Conservation (phyloP, 1,284 basidiomycete species). For the Irpex sp. region DNA sequence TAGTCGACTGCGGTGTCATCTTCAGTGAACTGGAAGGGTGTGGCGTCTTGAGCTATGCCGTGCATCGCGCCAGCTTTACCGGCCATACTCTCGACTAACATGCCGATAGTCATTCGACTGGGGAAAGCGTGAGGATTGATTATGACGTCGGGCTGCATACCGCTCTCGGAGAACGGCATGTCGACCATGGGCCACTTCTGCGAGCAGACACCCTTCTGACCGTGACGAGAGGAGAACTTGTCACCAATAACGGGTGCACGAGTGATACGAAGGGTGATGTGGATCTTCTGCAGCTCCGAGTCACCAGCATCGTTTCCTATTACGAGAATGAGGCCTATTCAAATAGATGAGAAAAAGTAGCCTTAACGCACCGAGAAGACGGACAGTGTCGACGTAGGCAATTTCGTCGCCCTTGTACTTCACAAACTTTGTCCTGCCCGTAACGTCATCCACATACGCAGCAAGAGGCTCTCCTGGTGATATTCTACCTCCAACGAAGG, state of each 20-base stretch:
- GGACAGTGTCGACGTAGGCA: slow-evolving; percentile 90
- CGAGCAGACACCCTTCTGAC: slow-evolving; percentile 99
- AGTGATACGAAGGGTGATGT: slow-evolving; percentile 91
- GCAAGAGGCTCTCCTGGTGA: slow-evolving; percentile 78
- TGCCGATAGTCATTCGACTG: slow-evolving; percentile 99
- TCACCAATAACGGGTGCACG: slow-evolving; percentile 98
- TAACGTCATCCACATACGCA: slow-evolving; percentile 88
- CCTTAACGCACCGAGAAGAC: slow-evolving; percentile 72
- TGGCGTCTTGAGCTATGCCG: slow-evolving; percentile 96
- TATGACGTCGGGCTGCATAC: slow-evolving; percentile 99
- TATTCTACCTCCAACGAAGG: slow-evolving; percentile 72
- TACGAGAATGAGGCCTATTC: not conserved
- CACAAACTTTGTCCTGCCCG: slow-evolving; percentile 79
- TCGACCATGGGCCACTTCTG: slow-evolving; percentile 98
- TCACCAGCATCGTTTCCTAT: slow-evolving; percentile 85
- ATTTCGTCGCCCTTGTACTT: slow-evolving; percentile 98
- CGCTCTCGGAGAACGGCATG: slow-evolving; percentile 99
- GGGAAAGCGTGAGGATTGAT: slow-evolving; percentile 99
- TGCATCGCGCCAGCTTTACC: slow-evolving; percentile 99
- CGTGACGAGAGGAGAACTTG: slow-evolving; percentile 98
- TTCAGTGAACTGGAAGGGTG: slow-evolving; percentile 98
- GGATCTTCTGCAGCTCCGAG: slow-evolving; percentile 87
- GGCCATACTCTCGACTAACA: slow-evolving; percentile 99
- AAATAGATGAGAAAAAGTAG: slow-evolving; percentile 3
- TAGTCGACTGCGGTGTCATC: slow-evolving; percentile 95